A percentile compares a stretch with the other conserved stretches of the same genome.
Conservation (phyloP, 1,139 yeast species). For the Pneumocystis carinii region DNA sequence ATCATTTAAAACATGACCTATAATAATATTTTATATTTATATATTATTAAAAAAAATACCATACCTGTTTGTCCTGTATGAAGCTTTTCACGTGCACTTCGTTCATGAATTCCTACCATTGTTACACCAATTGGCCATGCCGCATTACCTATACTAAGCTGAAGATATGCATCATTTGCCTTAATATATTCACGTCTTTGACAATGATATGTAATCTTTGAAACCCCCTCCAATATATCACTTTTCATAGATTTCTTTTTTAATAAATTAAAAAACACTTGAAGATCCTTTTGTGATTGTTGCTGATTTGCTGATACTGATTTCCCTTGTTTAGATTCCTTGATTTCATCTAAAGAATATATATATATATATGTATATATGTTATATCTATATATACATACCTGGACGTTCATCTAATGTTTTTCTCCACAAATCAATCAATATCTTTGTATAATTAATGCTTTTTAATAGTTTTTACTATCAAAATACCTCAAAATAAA, state of each 20-base stretch:
- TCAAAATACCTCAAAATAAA: not conserved
- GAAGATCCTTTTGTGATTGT: conserved; percentile 48
- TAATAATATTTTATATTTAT: conserved; percentile 14
- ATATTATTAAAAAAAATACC: conserved; percentile 14
- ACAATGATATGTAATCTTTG: conserved; percentile 44
- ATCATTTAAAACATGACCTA: conserved; percentile 66
- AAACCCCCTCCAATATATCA: conserved; percentile 40
- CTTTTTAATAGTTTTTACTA: no score
- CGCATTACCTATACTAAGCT: conserved; percentile 69
- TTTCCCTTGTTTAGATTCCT: conserved; percentile 15
- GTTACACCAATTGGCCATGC: conserved; percentile 90
- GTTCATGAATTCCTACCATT: conserved; percentile 64
- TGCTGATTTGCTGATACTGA: conserved; percentile 19
- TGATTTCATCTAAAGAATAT: conserved; percentile 9
- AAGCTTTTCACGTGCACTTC: conserved; percentile 41
- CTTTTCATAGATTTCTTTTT: conserved; percentile 33
- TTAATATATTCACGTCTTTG: conserved; percentile 39
- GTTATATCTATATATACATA: not conserved
- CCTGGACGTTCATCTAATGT: conserved; percentile 13
- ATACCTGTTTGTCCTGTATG: conserved; percentile 16
- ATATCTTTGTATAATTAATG: conserved; percentile 34
- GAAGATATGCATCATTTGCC: conserved; percentile 60
- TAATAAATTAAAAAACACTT: conserved; percentile 45
- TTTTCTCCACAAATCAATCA: conserved; percentile 36
- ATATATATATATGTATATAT: not conserved